These are phyloP conservation scores for Salvia rosmarinus DNA, from an alignment of 257 asterid species.

Conservation along the genomic window DNA sequence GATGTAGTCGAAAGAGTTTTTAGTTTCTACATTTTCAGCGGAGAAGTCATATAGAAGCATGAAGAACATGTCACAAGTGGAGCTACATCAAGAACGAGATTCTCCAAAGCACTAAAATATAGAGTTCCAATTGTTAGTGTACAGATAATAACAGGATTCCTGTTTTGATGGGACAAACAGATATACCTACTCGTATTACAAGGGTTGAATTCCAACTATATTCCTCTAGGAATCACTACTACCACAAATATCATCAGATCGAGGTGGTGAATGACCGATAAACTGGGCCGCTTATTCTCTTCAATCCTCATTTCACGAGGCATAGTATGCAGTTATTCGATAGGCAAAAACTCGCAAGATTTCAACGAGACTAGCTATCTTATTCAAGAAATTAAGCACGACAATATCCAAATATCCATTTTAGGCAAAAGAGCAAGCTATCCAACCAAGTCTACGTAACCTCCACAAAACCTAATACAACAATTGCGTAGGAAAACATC, in stretches of 20 bases:
- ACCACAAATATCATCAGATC: slow-evolving; percentile 33
- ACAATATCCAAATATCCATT: neutral
- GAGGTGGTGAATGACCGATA: slow-evolving; percentile 26
- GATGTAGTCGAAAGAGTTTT: slow-evolving; percentile 15
- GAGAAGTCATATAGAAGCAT: slow-evolving; percentile 34
- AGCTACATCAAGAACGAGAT: slow-evolving; percentile 62
- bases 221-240: slow-evolving; percentile 41
- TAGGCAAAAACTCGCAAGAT: neutral
- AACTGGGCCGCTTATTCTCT: slow-evolving; percentile 34
- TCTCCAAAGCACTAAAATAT: slow-evolving; percentile 58
- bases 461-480: neutral
- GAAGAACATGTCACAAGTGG: slow-evolving; percentile 38
- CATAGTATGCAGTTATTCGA: no score
- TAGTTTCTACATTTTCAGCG: slow-evolving; percentile 18
- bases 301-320: slow-evolving; percentile 20
- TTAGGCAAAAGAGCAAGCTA: slow-evolving; percentile 14
- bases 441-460: neutral
- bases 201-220: slow-evolving; percentile 35
- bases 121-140: slow-evolving; percentile 60
- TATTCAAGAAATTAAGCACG: slow-evolving; percentile 3
- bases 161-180: slow-evolving; percentile 50
- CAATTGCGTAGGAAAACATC: slow-evolving; percentile 8
- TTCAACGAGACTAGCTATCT: neutral
- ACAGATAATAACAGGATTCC: slow-evolving; percentile 62
- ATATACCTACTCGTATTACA: slow-evolving; percentile 47